These are phyloP conservation scores for Corchorus olitorius DNA, from an alignment of 345 rosid genomes.

Conservation along the genomic window DNA sequence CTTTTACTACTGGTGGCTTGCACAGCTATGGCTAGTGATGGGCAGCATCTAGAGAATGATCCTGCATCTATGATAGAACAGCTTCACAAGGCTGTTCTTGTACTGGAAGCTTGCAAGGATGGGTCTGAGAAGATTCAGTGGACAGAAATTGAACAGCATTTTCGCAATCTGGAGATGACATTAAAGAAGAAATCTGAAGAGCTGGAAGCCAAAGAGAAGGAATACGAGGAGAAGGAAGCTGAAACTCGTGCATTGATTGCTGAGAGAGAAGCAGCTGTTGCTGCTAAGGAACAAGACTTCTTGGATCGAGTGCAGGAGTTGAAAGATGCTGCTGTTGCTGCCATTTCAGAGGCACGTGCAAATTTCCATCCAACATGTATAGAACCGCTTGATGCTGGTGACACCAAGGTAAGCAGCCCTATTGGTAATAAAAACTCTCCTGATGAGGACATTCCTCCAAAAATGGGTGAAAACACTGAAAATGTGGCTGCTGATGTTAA, in stretches of 20 bases:
- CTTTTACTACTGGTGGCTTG: conserved; percentile 11
- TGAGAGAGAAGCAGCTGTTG: conserved; percentile 49
- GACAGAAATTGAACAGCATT: conserved; percentile 56
- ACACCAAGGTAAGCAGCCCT: conserved; percentile 61
- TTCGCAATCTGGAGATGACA: conserved; percentile 37
- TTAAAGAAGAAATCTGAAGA: conserved; percentile 45
- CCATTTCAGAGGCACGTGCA: conserved; percentile 42
- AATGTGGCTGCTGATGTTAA: conserved; percentile 41
- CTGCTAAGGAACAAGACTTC: conserved; percentile 53
- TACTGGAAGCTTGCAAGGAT: conserved; percentile 41
- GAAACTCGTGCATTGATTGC: conserved; percentile 35
- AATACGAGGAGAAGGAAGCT: conserved; percentile 45
- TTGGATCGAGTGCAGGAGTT: conserved; percentile 60
- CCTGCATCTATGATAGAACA: conserved; percentile 40
- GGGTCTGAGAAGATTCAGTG: conserved; percentile 41
- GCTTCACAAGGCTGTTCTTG: conserved; percentile 41
- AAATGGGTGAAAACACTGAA: conserved; percentile 39
- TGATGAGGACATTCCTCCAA: conserved; percentile 45
- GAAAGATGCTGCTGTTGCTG: conserved; percentile 63
- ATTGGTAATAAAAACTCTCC: conserved; percentile 40
- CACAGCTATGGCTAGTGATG: conserved; percentile 28
- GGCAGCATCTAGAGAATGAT: conserved; percentile 30
- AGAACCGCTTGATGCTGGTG: conserved; percentile 35
- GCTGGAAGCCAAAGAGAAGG: conserved; percentile 54
- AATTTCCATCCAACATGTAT: conserved; percentile 31